phyloP scores from a whole-genome alignment of 169 alveolate genomes.

The Plasmodium inui region DNA sequence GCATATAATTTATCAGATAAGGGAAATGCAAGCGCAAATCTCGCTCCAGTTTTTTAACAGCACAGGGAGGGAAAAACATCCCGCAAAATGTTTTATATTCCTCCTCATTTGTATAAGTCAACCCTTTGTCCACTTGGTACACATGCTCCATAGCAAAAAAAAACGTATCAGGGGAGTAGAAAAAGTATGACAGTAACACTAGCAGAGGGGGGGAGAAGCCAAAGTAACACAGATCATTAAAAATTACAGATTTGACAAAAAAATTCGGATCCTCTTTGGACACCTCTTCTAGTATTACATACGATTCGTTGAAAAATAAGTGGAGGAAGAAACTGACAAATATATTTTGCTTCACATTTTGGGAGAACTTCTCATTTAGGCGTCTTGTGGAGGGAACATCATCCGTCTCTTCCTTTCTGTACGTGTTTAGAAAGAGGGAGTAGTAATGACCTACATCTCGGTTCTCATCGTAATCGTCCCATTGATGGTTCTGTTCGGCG shows the following conservation, averaged over 20 bases:
- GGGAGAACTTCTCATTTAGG: conserved; percentile 3
- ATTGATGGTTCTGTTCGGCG: background rate
- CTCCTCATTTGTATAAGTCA: background rate
- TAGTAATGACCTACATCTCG: conserved; percentile 24
- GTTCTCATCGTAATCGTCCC: background rate
- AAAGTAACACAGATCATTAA: conserved; percentile 41
- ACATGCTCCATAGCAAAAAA: conserved; percentile 5
- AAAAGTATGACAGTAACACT: conserved; percentile 30
- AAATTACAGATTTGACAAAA: conserved; percentile 51
- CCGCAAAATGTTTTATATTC: conserved; percentile 12
- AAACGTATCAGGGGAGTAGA: conserved; percentile 26
- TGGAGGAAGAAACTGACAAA: conserved; percentile 49
- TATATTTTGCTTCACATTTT: conserved; percentile 29
- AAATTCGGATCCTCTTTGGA: conserved; percentile 7
- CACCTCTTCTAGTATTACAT: conserved; percentile 42
- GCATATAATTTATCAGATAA: conserved; percentile 24
- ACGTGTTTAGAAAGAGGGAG: conserved; percentile 22
- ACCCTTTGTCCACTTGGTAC: conserved; percentile 14
- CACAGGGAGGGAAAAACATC: background rate
- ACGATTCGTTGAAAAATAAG: conserved; percentile 64
- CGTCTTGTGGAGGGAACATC: background rate
- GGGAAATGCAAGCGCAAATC: conserved; percentile 39
- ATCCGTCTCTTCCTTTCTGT: conserved; percentile 19
- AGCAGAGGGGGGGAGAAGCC: conserved; percentile 54
- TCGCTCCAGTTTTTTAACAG: conserved; percentile 8